Evolutionary conservation across 495 filamentous ascomycete species (phyloP).

Genomic region (Penicillium tannophilum): DNA sequence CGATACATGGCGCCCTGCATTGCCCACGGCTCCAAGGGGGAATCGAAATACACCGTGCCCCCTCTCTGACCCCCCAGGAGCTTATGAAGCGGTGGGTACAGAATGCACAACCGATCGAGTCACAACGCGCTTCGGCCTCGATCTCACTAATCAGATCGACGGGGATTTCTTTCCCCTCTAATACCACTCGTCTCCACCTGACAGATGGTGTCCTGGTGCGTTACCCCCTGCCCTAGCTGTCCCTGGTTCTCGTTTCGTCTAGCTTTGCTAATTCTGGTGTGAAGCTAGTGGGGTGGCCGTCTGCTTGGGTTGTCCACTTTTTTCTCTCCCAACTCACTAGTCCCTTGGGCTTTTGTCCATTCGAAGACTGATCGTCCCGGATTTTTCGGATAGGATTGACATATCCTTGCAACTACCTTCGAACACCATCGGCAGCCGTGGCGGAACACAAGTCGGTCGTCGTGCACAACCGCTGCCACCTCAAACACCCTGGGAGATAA

Average conservation of each 20-base stretch:
- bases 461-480: background rate
- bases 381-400: background rate
- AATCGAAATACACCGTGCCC: background rate
- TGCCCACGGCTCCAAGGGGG: constrained; percentile 2
- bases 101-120: constrained; percentile 19
- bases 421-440: background rate
- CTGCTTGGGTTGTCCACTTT: constrained; percentile 13
- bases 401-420: background rate
- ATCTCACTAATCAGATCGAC: constrained; percentile 20
- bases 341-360: background rate
- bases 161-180: constrained; percentile 21
- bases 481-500: constrained; percentile 13
- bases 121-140: constrained; percentile 11
- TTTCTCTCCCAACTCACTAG: background rate
- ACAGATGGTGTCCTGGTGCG: constrained; percentile 10
- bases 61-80: background rate
- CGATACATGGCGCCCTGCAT: constrained; percentile 1
- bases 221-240: constrained; percentile 2
- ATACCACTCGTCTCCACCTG: constrained; percentile 19
- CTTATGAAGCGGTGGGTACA: constrained; percentile 24
- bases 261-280: constrained; percentile 10
- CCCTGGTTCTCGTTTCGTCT: constrained; percentile 10
- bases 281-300: constrained; percentile 9
- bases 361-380: background rate
- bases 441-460: background rate